Conservation (phyloP, 169 alveolate species). For the Babesia sp. region DNA sequence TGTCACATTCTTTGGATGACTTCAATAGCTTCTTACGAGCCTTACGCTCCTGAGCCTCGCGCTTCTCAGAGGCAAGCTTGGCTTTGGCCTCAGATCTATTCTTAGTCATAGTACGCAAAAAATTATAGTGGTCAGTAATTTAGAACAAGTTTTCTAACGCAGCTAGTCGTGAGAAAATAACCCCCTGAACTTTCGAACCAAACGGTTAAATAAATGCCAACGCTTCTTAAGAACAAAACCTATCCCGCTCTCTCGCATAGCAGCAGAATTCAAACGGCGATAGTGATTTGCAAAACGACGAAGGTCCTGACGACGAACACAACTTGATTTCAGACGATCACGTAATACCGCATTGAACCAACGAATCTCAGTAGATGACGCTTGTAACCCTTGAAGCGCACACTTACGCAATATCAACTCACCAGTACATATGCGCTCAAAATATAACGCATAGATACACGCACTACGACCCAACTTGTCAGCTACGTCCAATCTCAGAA, state of each 20-base stretch:
- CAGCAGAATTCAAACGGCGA: not conserved
- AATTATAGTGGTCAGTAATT: not conserved
- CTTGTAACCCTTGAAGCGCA: not conserved
- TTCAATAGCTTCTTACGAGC: conserved; percentile 51
- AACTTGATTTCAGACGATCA: not conserved
- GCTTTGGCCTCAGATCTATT: conserved; percentile 58
- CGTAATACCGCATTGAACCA: conserved; percentile 9
- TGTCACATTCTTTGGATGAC: conserved; percentile 28
- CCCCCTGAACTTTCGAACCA: not conserved
- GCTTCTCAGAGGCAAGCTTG: conserved; percentile 39
- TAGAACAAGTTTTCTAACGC: not conserved
- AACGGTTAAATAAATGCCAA: not conserved
- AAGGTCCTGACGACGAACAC: not conserved
- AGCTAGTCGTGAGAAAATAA: not conserved
- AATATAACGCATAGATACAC: conserved; percentile 20
- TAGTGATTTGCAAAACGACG: not conserved
- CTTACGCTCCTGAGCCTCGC: conserved; percentile 55
- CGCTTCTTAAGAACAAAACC: not conserved
- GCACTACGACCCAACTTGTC: conserved; percentile 32
- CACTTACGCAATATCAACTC: not conserved
- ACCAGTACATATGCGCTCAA: conserved; percentile 7
- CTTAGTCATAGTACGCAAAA: not conserved
- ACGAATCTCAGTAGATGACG: conserved; percentile 9
- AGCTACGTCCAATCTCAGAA: not conserved
- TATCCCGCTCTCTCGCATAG: conserved; percentile 3